Conservation (phyloP, 257 asterid genomes). For the Salvia miltiorrhiza region DNA sequence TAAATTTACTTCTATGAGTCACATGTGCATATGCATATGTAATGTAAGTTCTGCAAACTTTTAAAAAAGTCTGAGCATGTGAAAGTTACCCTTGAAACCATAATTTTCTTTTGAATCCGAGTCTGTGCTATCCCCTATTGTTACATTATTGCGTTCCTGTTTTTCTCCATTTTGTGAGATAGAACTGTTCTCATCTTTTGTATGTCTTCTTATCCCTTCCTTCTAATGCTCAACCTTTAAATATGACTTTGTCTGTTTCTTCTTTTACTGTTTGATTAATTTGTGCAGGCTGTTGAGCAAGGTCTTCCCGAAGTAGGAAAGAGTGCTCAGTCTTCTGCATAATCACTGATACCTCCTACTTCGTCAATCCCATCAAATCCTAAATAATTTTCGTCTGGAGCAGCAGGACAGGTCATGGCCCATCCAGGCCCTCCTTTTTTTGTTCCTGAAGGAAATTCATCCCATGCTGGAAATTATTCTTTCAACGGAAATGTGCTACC, state of each 20-base stretch:
- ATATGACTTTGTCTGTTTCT: slow-evolving; percentile 1
- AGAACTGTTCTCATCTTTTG: neutral
- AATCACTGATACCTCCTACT: slow-evolving; percentile 34
- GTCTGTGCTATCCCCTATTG: neutral
- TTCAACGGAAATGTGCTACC: slow-evolving; percentile 34
- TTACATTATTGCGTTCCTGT: neutral
- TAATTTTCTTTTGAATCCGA: neutral
- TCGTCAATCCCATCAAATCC: slow-evolving; percentile 30
- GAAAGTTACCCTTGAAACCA: neutral
- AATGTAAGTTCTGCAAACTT: neutral
- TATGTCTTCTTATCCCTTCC: slow-evolving; percentile 5
- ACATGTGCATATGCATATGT: neutral
- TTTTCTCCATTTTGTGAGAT: neutral
- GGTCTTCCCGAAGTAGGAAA: slow-evolving; percentile 21
- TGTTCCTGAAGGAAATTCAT: slow-evolving; percentile 30
- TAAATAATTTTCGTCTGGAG: slow-evolving; percentile 33
- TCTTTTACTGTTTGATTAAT: slow-evolving; percentile 13
- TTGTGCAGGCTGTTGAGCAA: slow-evolving; percentile 29
- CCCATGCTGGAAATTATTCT: slow-evolving; percentile 29
- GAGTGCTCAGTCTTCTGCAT: slow-evolving; percentile 25
- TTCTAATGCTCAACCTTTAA: neutral
- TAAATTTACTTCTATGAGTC: slow-evolving; percentile 5
- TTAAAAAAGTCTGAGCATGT: neutral
- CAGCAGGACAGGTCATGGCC: slow-evolving; percentile 31
- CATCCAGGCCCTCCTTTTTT: slow-evolving; percentile 33